These are phyloP conservation scores for Amphirosellinia nigrospora DNA, from an alignment of 495 filamentous ascomycete genomes.

Conservation along the genomic window DNA sequence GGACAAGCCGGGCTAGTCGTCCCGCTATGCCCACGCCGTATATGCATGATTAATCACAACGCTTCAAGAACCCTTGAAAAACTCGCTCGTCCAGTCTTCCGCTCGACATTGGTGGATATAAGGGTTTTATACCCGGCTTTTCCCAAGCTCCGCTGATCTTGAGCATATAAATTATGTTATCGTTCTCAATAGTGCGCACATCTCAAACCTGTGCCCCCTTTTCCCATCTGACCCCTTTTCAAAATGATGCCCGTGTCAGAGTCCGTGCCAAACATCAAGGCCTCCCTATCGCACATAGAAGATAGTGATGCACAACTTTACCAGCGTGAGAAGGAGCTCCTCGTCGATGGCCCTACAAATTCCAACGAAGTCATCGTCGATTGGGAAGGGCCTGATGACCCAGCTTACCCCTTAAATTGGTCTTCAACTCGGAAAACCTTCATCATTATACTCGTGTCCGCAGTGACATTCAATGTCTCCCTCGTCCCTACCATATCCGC, in stretches of 20 bases:
- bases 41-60: constrained; percentile 17
- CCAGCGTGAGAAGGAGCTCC: constrained; percentile 4
- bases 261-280: neutral
- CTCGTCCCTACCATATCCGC: constrained; percentile 63
- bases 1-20: neutral
- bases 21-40: neutral
- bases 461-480: constrained; percentile 47
- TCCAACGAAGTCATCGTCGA: constrained; percentile 34
- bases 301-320: neutral
- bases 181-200: neutral
- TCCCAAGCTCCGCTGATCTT: neutral
- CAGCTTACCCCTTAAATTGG: constrained; percentile 68
- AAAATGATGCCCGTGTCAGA: neutral
- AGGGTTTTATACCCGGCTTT: constrained; percentile 9
- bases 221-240: neutral
- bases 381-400: constrained; percentile 62
- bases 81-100: neutral
- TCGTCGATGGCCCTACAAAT: neutral
- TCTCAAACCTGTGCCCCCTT: neutral
- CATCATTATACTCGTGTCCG: constrained; percentile 61
- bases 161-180: neutral
- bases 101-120: constrained; percentile 4
- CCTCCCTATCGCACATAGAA: neutral
- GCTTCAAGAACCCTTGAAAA: neutral
- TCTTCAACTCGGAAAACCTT: constrained; percentile 63